Base-by-base conservation (phyloP, 1,284 basidiomycete genomes). In the Apiotrichum mycotoxinovorans region DNA sequence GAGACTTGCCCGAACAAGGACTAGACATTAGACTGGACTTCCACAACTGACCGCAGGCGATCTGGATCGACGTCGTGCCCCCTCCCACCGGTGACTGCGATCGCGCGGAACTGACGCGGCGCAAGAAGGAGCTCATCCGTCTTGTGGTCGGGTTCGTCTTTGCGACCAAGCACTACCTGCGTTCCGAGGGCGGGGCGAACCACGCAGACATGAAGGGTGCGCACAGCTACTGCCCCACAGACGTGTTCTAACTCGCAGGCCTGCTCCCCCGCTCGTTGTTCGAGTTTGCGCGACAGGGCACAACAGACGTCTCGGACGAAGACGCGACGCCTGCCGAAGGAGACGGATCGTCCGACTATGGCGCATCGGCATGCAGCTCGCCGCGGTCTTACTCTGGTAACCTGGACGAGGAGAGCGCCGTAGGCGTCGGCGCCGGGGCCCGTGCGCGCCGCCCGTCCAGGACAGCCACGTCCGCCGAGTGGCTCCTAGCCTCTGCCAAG, bases 11-110 rank as follows among this genome's bases (percentile, higher is more conserved):
- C n/a, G n/a, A n/a, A n/a, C n/a, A n/a, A n/a, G n/a, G n/a, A n/a
- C n/a, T n/a, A n/a, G n/a, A n/a, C n/a, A n/a, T n/a, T n/a, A 30
- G 30, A 30, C 30, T n/a, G 1, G 2, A 17, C 20, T 14, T 27
- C 20, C 40, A 43, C n/a, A 20, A 20, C 56, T 53, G 26, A 45
- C 44, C 49, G 3, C 66, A 73, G 35, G 80, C 85, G 58, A 79
- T 93, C 54, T 95, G 91, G 92, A 76, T 93, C 57, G 85, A 88
- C 63, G 85, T 88, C 53, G 81, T 82, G 25, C 80, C 86, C 8
- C 87, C 88, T 14, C 63, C 71, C 8, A 27, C 33, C 2, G 51
- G 43, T 8, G 56, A 50, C 35, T 26, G 51, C 10, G 54, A 56
- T 25, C 70, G 80, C 2, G 65, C 72, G 3, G 82, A 87, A 51